phyloP scores from a whole-genome alignment of 805 yeast species.

The Candida krabiensis region DNA sequence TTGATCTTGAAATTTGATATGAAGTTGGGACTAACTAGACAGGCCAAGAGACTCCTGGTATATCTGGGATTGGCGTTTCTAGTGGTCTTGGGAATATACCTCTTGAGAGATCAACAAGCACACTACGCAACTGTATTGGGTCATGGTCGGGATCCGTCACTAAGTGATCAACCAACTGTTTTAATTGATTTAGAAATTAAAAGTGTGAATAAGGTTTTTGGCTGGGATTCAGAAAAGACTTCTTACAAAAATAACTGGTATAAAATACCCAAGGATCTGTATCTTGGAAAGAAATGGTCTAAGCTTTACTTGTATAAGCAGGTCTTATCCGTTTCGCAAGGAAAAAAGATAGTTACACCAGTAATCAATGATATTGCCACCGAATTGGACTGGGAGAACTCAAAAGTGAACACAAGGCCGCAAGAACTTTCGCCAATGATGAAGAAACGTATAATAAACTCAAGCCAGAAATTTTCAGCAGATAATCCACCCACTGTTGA shows the following conservation, averaged over 20 bases:
- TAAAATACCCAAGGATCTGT: slow-evolving; percentile 23
- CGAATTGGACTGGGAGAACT: slow-evolving; percentile 2
- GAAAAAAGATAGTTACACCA: slow-evolving; percentile 10
- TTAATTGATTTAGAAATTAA: slow-evolving; percentile 19
- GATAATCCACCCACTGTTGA: neutral
- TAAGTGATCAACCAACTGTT: slow-evolving; percentile 2
- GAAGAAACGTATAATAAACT: slow-evolving; percentile 5
- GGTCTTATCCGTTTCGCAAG: slow-evolving; percentile 6
- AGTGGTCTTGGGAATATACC: neutral
- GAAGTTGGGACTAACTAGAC: neutral
- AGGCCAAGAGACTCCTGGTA: neutral
- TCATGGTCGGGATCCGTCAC: too few relatives aligned
- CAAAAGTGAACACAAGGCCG: neutral
- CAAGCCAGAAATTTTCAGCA: neutral
- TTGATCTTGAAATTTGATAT: too few relatives aligned
- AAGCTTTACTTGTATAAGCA: slow-evolving; percentile 16
- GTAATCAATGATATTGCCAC: slow-evolving; percentile 16
- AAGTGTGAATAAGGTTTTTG: slow-evolving; percentile 10
- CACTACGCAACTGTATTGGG: too few relatives aligned
- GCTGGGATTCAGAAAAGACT: slow-evolving; percentile 1
- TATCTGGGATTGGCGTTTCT: neutral
- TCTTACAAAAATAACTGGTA: slow-evolving; percentile 13
- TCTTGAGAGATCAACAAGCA: too few relatives aligned
- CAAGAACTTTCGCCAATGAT: slow-evolving; percentile 9
- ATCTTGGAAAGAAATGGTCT: slow-evolving; percentile 10